Evolutionary conservation across 805 yeast genomes (phyloP), one percentile per base, ranked within the genome.

Genomic region (Ogataea kodamae): DNA sequence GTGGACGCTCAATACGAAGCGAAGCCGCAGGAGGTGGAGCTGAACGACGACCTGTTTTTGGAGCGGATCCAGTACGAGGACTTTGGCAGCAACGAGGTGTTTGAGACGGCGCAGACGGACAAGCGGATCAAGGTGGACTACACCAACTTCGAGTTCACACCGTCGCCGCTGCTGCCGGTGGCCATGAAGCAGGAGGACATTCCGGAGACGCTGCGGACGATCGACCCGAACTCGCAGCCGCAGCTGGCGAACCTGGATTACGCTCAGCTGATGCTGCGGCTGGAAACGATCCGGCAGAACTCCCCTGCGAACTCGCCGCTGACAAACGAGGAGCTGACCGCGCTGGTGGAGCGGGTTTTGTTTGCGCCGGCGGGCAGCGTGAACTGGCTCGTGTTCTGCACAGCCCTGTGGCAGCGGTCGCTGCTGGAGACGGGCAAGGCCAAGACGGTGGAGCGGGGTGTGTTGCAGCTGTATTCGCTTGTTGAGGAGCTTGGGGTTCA

Each of bases 331-430:
- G 95, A 89, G 53, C 61, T 88, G n/a, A 56, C 73, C 43, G 90
- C 97, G 0, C 59, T 86, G 24, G 80, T 84, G 2, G 72, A 74
- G 28, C 72, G 98, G 47, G 70, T 90, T 8, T 62, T 90, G 13
- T 73, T 72, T 57, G 65, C 74, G 30, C 68, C 70, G 8, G 50
- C 54, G 4, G 61, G 64, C 4, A 44, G 62, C 1, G 70, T 74
- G 11, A 82, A 85, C 56, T 88, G 96, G 88, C 61, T 83, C 1
- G 57, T 90, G 3, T 87, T 79, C 50, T 76, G 89, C 2, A 69
- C 89, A 42, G 83, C 95, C 0, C 64, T 92, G 26, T 92, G 97
- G 96, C 84, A 81, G 51, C 74, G 97, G 55, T 86, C 96, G 6
- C 49, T 84, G 13, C 64, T 89, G 22, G 98, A 92, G 56, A 74